These are phyloP conservation scores for Neofusicoccum laricinum DNA, from an alignment of 2,329 filamentous ascomycete genomes.

Conservation along the genomic window DNA sequence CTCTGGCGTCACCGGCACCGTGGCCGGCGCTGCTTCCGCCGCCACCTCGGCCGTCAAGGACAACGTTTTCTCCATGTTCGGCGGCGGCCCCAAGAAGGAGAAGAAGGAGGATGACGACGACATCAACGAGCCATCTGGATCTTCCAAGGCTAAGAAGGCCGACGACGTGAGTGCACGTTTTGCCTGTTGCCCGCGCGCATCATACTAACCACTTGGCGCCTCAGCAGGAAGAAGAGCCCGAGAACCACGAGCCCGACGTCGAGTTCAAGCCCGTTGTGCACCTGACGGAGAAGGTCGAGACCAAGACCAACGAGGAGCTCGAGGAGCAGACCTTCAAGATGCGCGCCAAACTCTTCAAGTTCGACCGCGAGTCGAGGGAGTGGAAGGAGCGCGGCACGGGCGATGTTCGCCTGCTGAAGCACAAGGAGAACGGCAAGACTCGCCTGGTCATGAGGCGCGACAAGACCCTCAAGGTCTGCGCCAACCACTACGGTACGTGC, in stretches of 20 bases:
- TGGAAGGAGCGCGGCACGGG: conserved; percentile 99
- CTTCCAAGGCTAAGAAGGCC: conserved; percentile 67
- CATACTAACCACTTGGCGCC: neutral
- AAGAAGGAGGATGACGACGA: conserved; percentile 82
- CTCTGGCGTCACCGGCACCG: conserved; percentile 30
- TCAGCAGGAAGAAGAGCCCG: conserved; percentile 63
- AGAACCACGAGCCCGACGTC: conserved; percentile 89
- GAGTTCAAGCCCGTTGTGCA: conserved; percentile 97
- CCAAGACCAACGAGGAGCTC: conserved; percentile 95
- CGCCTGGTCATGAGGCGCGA: conserved; percentile 97
- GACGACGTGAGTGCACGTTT: conserved; percentile 52
- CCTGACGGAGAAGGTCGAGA: conserved; percentile 94
- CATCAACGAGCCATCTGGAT: conserved; percentile 82
- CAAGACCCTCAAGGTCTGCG: conserved; percentile 99
- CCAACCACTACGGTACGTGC: conserved; percentile 94
- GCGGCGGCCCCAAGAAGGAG: conserved; percentile 94
- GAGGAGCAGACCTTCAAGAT: conserved; percentile 99
- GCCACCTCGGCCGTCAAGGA: conserved; percentile 45
- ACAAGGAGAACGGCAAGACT: conserved; percentile 98
- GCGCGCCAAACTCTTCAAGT: conserved; percentile 99
- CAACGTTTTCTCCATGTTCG: conserved; percentile 96
- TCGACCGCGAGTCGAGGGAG: conserved; percentile 84
- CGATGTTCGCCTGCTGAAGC: conserved; percentile 93
- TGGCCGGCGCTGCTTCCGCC: conserved; percentile 35
- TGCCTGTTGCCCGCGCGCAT: neutral